A percentile compares a stretch with the other conserved stretches of the same genome.
Conservation (phyloP, 2,329 filamentous ascomycete genomes). For the Sarocladiaceae sp. region DNA sequence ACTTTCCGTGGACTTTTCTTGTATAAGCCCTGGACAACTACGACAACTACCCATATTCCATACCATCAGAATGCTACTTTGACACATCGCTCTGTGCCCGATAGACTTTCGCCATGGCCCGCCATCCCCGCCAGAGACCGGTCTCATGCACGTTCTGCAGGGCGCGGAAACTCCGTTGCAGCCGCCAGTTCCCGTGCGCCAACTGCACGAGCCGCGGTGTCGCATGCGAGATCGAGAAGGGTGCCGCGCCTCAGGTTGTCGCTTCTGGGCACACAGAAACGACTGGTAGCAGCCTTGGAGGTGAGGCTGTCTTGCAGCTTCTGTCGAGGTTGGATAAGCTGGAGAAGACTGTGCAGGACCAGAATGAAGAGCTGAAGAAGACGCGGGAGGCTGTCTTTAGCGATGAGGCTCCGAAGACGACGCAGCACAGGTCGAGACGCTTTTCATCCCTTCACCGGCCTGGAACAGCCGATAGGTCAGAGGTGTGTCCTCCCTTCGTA, state of each 20-base stretch:
- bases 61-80: no score
- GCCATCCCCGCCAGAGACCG: slow-evolving; percentile 1
- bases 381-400: neutral
- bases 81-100: no score
- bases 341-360: slow-evolving; percentile 2
- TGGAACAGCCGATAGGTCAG: no score
- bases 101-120: neutral
- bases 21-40: no score
- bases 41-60: no score
- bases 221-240: neutral
- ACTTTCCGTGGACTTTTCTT: no score
- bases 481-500: no score
- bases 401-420: neutral
- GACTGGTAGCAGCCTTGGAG: neutral
- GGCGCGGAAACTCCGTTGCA: slow-evolving; percentile 7
- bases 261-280: neutral
- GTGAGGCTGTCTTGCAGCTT: slow-evolving; percentile 1
- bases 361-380: slow-evolving; percentile 2
- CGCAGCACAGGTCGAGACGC: no score
- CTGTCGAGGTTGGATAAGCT: slow-evolving; percentile 3
- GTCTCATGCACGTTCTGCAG: slow-evolving; percentile 4
- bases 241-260: neutral
- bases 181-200: slow-evolving; percentile 1
- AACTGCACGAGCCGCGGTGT: slow-evolving; percentile 7
- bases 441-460: no score